phyloP scores from a whole-genome alignment of 139 green algal species.

The Chlorella sp. region DNA sequence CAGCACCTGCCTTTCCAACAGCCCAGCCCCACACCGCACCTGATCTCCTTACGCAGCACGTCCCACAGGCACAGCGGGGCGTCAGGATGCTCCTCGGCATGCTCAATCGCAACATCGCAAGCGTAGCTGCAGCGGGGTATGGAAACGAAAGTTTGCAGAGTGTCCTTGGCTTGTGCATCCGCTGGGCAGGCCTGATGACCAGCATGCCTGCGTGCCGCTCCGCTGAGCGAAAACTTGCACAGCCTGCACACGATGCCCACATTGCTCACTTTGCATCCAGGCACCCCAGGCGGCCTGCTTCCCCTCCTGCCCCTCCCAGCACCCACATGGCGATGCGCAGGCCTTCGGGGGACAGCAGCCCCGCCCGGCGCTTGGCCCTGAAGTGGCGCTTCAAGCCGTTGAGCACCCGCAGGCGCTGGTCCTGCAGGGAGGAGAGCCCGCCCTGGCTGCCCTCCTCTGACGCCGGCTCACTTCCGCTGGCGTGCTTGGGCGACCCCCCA shows the following conservation, averaged over 20 bases:
- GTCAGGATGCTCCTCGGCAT: constrained; percentile 48
- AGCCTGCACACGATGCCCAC: no score
- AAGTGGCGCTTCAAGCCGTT: constrained; percentile 82
- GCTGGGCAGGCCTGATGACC: no score
- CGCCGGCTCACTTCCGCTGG: neutral
- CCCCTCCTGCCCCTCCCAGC: neutral
- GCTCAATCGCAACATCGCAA: constrained; percentile 65
- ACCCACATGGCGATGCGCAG: constrained; percentile 4
- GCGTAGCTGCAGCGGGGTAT: constrained; percentile 10
- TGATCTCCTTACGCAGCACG: constrained; percentile 38
- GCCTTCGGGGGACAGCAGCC: constrained; percentile 31
- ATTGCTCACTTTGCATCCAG: no score
- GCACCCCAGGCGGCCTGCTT: no score
- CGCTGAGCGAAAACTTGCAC: no score
- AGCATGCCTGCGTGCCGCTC: no score
- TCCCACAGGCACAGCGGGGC: constrained; percentile 49
- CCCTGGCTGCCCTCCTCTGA: neutral
- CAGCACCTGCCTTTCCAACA: no score
- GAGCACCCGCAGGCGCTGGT: constrained; percentile 50
- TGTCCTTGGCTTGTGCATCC: no score
- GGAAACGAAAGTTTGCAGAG: no score
- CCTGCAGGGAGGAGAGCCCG: constrained; percentile 6
- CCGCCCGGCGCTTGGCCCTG: constrained; percentile 68
- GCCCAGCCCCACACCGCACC: neutral
- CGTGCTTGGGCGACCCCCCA: neutral